A percentile compares a stretch with the other conserved stretches of the same genome.
Evolutionary conservation across 352 stramenopile species (phyloP).

Genomic region (Albugo laibachii): DNA sequence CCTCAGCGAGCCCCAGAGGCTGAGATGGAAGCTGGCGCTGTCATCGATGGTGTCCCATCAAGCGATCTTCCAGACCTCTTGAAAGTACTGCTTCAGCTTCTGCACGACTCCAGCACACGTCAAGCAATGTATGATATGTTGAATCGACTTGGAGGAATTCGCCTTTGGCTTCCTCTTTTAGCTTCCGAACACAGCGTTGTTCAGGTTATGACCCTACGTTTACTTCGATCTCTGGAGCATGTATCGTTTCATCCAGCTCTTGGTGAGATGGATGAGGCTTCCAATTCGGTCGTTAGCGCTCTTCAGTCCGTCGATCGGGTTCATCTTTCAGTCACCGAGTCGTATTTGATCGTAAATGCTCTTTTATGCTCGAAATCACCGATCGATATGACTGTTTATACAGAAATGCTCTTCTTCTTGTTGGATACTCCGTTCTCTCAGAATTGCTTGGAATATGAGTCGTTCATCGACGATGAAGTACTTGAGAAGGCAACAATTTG

Average conservation of each 20-base stretch:
- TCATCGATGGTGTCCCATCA: slow-evolving; percentile 57
- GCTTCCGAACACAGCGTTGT: slow-evolving; percentile 49
- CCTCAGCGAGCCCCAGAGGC: slow-evolving; percentile 14
- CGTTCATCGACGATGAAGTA: slow-evolving; percentile 12
- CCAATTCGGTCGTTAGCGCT: too few relatives aligned
- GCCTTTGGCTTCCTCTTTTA: slow-evolving; percentile 66
- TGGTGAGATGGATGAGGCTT: too few relatives aligned
- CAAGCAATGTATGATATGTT: slow-evolving; percentile 54
- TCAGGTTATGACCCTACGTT: slow-evolving; percentile 58
- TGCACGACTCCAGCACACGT: slow-evolving; percentile 41
- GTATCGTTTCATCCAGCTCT: too few relatives aligned
- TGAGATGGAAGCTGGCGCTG: slow-evolving; percentile 38
- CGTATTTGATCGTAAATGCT: slow-evolving; percentile 64
- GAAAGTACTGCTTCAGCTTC: slow-evolving; percentile 59
- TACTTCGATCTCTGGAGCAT: slow-evolving; percentile 16
- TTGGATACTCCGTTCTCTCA: slow-evolving; percentile 48
- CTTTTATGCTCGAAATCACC: slow-evolving; percentile 31
- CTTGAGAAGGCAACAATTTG: slow-evolving; percentile 12
- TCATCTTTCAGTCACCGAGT: slow-evolving; percentile 51
- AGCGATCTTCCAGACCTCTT: slow-evolving; percentile 52
- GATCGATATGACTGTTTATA: slow-evolving; percentile 43
- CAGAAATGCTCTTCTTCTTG: slow-evolving; percentile 53
- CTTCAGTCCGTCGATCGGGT: slow-evolving; percentile 14
- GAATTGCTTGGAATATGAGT: slow-evolving; percentile 10
- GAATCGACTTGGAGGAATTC: slow-evolving; percentile 45